phyloP scores from a whole-genome alignment of 2,329 filamentous ascomycete species.

The Talaromyces sp. region DNA sequence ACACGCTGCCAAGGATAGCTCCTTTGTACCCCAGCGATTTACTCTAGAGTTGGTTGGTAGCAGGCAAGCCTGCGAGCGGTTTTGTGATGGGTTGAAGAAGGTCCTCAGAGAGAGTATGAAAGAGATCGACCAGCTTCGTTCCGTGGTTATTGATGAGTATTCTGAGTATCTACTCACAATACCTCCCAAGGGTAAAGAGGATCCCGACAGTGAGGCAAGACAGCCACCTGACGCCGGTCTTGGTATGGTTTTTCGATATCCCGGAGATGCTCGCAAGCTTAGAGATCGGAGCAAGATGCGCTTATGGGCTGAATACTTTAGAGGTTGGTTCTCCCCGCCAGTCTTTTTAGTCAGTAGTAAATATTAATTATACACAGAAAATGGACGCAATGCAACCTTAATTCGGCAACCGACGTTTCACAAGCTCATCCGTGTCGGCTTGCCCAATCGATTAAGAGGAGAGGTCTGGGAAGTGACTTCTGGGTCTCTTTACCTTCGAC shows the following conservation, averaged over 20 bases:
- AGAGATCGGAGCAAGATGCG: constrained; percentile 96
- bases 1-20: constrained; percentile 43
- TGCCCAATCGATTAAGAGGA: constrained; percentile 86
- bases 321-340: constrained; percentile 34
- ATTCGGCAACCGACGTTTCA: constrained; percentile 96
- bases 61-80: constrained; percentile 82
- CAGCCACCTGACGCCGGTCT: constrained; percentile 85
- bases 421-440: constrained; percentile 89
- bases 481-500: constrained; percentile 78
- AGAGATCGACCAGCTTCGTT: constrained; percentile 77
- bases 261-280: constrained; percentile 88
- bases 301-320: constrained; percentile 91
- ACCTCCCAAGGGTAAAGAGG: constrained; percentile 46
- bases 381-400: constrained; percentile 85
- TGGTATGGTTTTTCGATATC: constrained; percentile 88
- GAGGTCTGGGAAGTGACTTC: constrained; percentile 96
- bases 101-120: constrained; percentile 81
- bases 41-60: constrained; percentile 88
- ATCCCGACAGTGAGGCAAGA: constrained; percentile 35
- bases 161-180: constrained; percentile 70
- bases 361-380: constrained; percentile 50
- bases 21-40: constrained; percentile 72
- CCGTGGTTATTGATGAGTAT: constrained; percentile 78
- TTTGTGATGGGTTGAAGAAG: constrained; percentile 92
- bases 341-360: constrained; percentile 8